Evolutionary conservation across 2,329 filamentous ascomycete species (phyloP).

Genomic region (Penicillium corylophilum): DNA sequence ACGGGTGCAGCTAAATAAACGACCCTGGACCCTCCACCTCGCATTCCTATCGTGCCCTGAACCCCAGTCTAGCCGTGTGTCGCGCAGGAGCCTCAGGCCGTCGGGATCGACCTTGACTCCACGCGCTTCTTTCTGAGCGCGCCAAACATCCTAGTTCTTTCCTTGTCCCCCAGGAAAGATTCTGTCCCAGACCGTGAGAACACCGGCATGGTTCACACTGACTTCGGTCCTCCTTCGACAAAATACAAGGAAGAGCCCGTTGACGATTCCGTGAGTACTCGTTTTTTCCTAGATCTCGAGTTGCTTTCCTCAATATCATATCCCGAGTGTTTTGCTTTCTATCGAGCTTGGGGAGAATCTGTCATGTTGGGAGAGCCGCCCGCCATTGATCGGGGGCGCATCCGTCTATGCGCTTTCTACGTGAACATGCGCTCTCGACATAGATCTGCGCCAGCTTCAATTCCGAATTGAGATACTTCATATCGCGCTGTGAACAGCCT

Average conservation of each 20-base stretch:
- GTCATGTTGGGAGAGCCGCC: neutral
- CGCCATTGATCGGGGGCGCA: neutral
- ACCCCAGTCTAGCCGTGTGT: constrained; percentile 27
- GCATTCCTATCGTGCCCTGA: constrained; percentile 26
- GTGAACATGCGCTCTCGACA: neutral
- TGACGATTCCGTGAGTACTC: constrained; percentile 48
- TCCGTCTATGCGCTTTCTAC: neutral
- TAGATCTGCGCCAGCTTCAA: neutral
- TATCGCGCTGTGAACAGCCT: neutral
- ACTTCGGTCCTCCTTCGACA: constrained; percentile 38
- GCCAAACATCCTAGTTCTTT: constrained; percentile 7
- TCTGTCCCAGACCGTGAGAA: constrained; percentile 26
- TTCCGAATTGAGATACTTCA: neutral
- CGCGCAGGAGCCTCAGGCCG: constrained; percentile 29
- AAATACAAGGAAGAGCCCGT: constrained; percentile 51
- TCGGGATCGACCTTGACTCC: constrained; percentile 19
- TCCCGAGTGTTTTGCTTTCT: constrained; percentile 10
- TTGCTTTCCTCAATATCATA: constrained; percentile 23
- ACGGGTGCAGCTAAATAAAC: constrained; percentile 39
- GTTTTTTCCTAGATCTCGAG: constrained; percentile 9
- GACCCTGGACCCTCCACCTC: constrained; percentile 41
- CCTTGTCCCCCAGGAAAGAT: constrained; percentile 6
- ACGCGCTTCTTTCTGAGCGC: constrained; percentile 18
- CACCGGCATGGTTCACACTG: constrained; percentile 46
- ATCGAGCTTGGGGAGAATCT: neutral